phyloP scores from a whole-genome alignment of 129 eudicot species.

The Silybum marianum region DNA sequence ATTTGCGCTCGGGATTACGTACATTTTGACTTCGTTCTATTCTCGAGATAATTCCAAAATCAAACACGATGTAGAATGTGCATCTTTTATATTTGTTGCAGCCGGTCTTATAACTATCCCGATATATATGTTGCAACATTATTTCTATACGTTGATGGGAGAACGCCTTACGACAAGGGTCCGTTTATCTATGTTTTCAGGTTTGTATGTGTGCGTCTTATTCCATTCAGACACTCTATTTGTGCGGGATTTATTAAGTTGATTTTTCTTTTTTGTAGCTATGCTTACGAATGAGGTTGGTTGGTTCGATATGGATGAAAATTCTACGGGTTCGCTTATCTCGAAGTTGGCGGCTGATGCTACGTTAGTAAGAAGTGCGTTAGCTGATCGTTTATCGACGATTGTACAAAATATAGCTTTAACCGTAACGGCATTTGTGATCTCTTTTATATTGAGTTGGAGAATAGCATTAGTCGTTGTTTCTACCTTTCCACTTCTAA shows the following conservation, averaged over 20 bases:
- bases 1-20: conserved; percentile 76
- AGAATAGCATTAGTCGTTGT: conserved; percentile 67
- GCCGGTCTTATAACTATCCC: conserved; percentile 60
- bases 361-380: conserved; percentile 73
- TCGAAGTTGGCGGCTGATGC: conserved; percentile 89
- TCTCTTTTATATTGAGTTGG: conserved; percentile 77
- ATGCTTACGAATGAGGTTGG: conserved; percentile 75
- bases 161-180: conserved; percentile 83
- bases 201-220: conserved; percentile 25
- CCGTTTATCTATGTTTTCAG: conserved; percentile 81
- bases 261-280: conserved; percentile 35
- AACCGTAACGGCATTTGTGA: conserved; percentile 61
- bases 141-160: conserved; percentile 77
- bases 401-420: conserved; percentile 70
- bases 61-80: conserved; percentile 49
- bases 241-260: neutral
- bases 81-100: conserved; percentile 60
- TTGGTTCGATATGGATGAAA: conserved; percentile 82
- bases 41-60: conserved; percentile 54
- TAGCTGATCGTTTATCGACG: conserved; percentile 82
- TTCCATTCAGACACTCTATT: neutral
- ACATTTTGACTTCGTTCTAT: conserved; percentile 71
- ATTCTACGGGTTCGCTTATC: conserved; percentile 65
- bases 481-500: conserved; percentile 69
- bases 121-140: conserved; percentile 77